Conservation (phyloP, 345 rosid genomes). For the Ceriops tagal region DNA sequence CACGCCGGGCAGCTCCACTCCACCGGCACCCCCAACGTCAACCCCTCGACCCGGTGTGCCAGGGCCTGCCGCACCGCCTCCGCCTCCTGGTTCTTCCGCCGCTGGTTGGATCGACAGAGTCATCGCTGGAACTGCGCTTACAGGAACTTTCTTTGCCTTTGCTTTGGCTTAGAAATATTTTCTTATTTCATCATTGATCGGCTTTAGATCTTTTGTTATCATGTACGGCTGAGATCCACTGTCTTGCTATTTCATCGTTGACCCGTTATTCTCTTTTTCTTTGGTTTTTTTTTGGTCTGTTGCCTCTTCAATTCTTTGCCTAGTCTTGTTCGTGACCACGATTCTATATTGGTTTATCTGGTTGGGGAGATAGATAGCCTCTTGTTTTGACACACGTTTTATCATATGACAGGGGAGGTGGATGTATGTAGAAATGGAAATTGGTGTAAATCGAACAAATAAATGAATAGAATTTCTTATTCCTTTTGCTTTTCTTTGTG, state of each 20-base stretch:
- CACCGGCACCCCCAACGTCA: background rate
- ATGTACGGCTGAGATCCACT: constrained; percentile 22
- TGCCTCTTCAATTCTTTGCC: constrained; percentile 23
- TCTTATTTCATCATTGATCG: background rate
- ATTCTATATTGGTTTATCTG: constrained; percentile 12
- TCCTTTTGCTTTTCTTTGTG: no score
- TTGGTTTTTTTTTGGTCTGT: background rate
- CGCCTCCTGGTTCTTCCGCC: constrained; percentile 35
- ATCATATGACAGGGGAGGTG: constrained; percentile 11
- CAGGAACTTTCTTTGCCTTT: constrained; percentile 51
- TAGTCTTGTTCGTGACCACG: background rate
- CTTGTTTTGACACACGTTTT: constrained; percentile 21
- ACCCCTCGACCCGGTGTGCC: background rate
- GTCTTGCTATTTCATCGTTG: constrained; percentile 6
- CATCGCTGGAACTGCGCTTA: constrained; percentile 42
- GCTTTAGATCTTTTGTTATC: constrained; percentile 19
- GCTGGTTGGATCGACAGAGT: constrained; percentile 31
- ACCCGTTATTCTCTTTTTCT: constrained; percentile 3
- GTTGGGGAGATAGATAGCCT: constrained; percentile 4
- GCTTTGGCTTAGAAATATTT: constrained; percentile 45
- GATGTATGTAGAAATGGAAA: constrained; percentile 30
- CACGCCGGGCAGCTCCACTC: background rate
- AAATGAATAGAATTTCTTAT: no score
- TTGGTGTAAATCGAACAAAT: constrained; percentile 37
- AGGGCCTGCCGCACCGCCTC: constrained; percentile 16